Evolutionary conservation across 78 protist species (phyloP), one percentile per base, ranked within the genome.

Genomic region (Planoprotostelium fungivorum): DNA sequence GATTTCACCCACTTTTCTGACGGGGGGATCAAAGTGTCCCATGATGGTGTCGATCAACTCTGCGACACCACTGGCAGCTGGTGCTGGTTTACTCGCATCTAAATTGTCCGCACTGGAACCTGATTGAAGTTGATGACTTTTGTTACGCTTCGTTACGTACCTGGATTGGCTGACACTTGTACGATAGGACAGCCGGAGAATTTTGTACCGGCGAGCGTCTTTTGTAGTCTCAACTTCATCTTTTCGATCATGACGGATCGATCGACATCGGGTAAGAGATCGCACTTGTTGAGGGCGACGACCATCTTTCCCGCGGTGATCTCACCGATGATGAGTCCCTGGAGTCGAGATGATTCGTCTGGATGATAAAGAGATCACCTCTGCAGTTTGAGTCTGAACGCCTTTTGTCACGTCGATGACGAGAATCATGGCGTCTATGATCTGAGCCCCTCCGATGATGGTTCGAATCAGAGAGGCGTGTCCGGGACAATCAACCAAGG

Each of bases 401-500:
- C 99, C 99, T 88, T 98, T 98, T 5, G 23, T 84, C 29, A 91
- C 97, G 90, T 99, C 99, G 23, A 99, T 88, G 36, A 99, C 99
- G 28, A 99, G 96, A 84, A 99, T 38, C 99, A 97, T 95, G 90
- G 95, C 36, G 91, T 98, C 99, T 83, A 98, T 98, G 89, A 98
- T 99, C 86, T 97, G 99, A 25, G 99, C 97, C n/a, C 99, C 99
- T 29, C 99, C 99, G 34, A 99, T 97, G 39, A 99, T 95, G 0
- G 99, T 99, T n/a, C 89, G 88, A 84, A 99, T 99, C 29, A 99
- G 96, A 5, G 99, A 96, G 23, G 99, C 99, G 89, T 99, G 99
- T 10, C 99, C 99, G 0, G 99, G 99, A 88, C 99, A 99, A 91
- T 99, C 99, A 28, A 99, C 99, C 0, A 99, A 91, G 34, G 99